Conservation (phyloP, 345 rosid species). For the Stellera chamaejasme region DNA sequence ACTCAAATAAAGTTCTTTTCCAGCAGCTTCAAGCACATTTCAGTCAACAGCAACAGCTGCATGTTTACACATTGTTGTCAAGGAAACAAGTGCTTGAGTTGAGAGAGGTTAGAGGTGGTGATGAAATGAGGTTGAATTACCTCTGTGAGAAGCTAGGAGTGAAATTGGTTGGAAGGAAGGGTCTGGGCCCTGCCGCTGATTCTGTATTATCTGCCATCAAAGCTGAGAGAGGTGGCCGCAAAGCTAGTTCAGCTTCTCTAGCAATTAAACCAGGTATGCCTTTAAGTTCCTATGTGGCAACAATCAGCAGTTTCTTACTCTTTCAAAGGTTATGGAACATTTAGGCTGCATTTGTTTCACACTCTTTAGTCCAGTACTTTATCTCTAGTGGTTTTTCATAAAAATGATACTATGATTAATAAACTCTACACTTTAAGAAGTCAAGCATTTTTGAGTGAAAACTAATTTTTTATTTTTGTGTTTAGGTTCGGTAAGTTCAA, state of each 20-base stretch:
- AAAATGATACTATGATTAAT: too few species aligned
- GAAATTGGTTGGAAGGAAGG: slow-evolving; percentile 89
- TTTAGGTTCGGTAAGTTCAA: too few species aligned
- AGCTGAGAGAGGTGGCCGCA: slow-evolving; percentile 76
- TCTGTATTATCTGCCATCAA: slow-evolving; percentile 82
- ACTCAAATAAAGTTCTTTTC: slow-evolving; percentile 85
- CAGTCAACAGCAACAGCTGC: slow-evolving; percentile 86
- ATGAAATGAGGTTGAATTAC: slow-evolving; percentile 71
- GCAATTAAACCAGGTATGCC: slow-evolving; percentile 48
- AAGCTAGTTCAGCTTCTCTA: slow-evolving; percentile 40
- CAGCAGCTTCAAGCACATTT: slow-evolving; percentile 98
- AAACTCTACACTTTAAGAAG: too few species aligned
- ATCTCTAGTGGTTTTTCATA: too few species aligned
- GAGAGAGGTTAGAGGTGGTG: slow-evolving; percentile 98
- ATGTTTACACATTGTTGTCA: slow-evolving; percentile 72
- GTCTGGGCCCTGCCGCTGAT: slow-evolving; percentile 80
- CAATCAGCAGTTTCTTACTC: background rate
- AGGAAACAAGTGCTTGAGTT: slow-evolving; percentile 87
- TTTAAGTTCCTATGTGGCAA: background rate
- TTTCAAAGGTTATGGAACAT: background rate
- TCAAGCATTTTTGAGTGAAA: too few species aligned
- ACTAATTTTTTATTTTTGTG: too few species aligned
- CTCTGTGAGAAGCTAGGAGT: slow-evolving; percentile 83
- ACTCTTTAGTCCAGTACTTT: too few species aligned
- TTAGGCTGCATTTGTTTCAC: too few species aligned